Conservation (phyloP, 768 basidiomycete species). For the Termitomyces sp. region DNA sequence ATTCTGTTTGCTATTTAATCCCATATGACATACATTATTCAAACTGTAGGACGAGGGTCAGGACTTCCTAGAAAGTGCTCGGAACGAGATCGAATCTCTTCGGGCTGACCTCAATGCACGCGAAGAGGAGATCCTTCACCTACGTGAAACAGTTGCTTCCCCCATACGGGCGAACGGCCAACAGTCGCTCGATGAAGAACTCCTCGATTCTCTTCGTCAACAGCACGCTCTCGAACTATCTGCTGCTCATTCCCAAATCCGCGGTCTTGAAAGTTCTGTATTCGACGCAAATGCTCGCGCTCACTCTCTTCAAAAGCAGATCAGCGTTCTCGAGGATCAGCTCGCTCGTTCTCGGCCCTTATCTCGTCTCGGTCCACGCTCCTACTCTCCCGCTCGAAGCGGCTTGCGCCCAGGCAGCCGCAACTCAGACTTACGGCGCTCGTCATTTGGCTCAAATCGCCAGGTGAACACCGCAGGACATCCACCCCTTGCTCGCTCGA, state of each 20-base stretch:
- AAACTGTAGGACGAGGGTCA: constrained; percentile 54
- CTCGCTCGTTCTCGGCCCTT: constrained; percentile 46
- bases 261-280: constrained; percentile 68
- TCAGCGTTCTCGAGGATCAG: constrained; percentile 66
- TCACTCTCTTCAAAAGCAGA: constrained; percentile 67
- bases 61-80: constrained; percentile 60
- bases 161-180: constrained; percentile 37
- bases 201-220: constrained; percentile 67
- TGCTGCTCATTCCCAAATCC: constrained; percentile 74
- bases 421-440: constrained; percentile 33
- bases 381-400: constrained; percentile 44
- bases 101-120: constrained; percentile 58
- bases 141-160: constrained; percentile 47
- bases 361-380: constrained; percentile 40
- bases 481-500: constrained; percentile 49
- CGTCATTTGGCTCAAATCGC: constrained; percentile 39
- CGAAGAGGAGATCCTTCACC: constrained; percentile 65
- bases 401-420: constrained; percentile 49
- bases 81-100: constrained; percentile 70
- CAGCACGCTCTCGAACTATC: constrained; percentile 83
- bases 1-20: constrained; percentile 9
- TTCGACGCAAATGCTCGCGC: constrained; percentile 72
- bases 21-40: neutral
- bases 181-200: constrained; percentile 70
- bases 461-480: constrained; percentile 31